These are phyloP conservation scores for Cladosporium sp. DNA, from an alignment of 2,329 filamentous ascomycete genomes.

Conservation along the genomic window DNA sequence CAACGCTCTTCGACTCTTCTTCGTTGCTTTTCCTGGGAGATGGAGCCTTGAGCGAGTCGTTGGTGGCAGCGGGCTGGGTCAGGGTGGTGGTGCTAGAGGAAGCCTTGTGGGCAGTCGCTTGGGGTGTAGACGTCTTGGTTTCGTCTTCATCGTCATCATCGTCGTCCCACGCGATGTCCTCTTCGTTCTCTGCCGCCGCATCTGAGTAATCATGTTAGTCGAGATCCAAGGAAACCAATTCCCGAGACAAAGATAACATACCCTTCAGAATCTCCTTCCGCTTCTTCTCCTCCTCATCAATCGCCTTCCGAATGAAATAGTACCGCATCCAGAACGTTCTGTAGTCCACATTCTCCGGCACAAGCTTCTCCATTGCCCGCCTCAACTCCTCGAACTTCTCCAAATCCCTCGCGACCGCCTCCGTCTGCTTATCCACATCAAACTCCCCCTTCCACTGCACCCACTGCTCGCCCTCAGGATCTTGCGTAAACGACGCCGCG, in stretches of 20 bases:
- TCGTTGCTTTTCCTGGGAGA: conserved; percentile 71
- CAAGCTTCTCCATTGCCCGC: conserved; percentile 85
- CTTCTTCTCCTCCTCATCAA: conserved; percentile 87
- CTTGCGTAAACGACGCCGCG: conserved; percentile 72
- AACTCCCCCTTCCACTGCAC: conserved; percentile 67
- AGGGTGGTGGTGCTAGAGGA: conserved; percentile 25
- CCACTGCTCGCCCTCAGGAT: conserved; percentile 69
- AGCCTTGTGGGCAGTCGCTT: conserved; percentile 19
- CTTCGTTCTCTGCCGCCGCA: conserved; percentile 66
- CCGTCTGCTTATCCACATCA: conserved; percentile 76
- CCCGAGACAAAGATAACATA: conserved; percentile 36
- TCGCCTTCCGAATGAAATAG: conserved; percentile 86
- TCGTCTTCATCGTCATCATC: conserved; percentile 60
- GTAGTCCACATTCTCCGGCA: conserved; percentile 90
- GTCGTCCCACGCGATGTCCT: conserved; percentile 64
- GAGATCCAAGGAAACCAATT: background rate
- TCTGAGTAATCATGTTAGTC: conserved; percentile 36
- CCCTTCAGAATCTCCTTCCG: conserved; percentile 86
- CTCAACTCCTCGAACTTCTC: conserved; percentile 81
- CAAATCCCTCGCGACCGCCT: conserved; percentile 72
- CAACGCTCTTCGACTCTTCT: conserved; percentile 68
- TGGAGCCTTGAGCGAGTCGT: conserved; percentile 25
- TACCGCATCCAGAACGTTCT: conserved; percentile 88
- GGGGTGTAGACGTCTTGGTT: conserved; percentile 33
- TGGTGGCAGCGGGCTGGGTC: conserved; percentile 18